Base-by-base conservation (phyloP, 2,329 filamentous ascomycete genomes). In the Penicillium sp. region DNA sequence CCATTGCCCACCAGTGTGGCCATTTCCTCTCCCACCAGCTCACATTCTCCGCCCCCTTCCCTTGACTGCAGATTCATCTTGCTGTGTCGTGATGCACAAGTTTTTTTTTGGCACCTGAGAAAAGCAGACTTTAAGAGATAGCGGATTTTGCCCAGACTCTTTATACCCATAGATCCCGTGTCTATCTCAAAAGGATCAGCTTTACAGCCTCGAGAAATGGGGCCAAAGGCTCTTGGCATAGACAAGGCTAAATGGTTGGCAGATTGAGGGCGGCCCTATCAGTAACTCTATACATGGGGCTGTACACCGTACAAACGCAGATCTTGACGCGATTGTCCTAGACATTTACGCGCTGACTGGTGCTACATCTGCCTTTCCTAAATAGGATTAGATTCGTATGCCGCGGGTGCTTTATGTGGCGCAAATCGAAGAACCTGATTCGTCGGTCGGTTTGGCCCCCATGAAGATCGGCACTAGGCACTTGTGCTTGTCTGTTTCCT, bases 61-160 rank as follows among this genome's bases (percentile, higher is more conserved):
- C 81, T 0, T 83, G 79, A 0, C 83, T 80, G 0, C 80, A 77
- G 69, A 22, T 75, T 83, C 53, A 78, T 74, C 11, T 40, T 36
- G 10, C 45, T 1, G 21, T 50, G 39, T 21, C 22, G 4, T 5
- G 8, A 22, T 41, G 16, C 16, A 41, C 5, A 36, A n/a, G 34
- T 18, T 1, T 18, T 18, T 18, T 13, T 36, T 36, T 14, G 13
- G 13, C 3, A n/a, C 11, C 13, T 14, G 13, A 36, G 13, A 14
- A 36, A 13, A 4, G 2, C 13, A 13, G 13, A 6, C 2, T 14
- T 6, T 4, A 14, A n/a, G 34, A 36, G 3, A 14, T 6, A 36
- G 13, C 1, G n/a, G 34, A n/a, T 6, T n/a, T 36, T 6, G 34
- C 6, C 11, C 34, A 36, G 34, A 3, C 34, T 36, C 34, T 36